Conservation (phyloP, 768 basidiomycete genomes). For the Boletus subcaerulescens region DNA sequence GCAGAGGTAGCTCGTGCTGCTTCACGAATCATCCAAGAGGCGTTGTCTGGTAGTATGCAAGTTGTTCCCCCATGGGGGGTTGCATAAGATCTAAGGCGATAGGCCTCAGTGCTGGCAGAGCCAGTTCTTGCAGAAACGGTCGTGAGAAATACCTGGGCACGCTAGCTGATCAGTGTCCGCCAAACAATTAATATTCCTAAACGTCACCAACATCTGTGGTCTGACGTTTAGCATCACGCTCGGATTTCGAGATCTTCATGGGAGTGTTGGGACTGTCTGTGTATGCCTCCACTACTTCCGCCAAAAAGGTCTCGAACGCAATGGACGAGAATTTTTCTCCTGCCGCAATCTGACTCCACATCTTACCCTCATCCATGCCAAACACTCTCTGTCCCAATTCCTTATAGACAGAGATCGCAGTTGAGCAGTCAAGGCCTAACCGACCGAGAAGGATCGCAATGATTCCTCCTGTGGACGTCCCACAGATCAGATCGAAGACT, state of each 20-base stretch:
- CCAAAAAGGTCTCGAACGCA: background rate
- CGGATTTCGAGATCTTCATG: background rate
- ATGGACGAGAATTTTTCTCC: background rate
- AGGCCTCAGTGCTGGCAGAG: background rate
- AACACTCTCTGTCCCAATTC: background rate
- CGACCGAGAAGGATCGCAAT: background rate
- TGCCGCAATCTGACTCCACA: background rate
- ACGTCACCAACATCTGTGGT: background rate
- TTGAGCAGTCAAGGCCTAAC: background rate
- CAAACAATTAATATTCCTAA: too few species aligned
- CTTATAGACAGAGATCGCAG: background rate
- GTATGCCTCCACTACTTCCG: background rate
- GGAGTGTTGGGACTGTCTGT: background rate
- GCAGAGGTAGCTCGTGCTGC: background rate
- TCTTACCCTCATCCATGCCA: background rate
- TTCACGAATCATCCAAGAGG: background rate
- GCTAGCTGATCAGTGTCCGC: background rate
- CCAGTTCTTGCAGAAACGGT: background rate
- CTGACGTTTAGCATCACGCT: background rate
- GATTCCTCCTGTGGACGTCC: background rate
- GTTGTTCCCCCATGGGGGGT: background rate
- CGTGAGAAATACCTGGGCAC: background rate
- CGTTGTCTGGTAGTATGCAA: background rate
- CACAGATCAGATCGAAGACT: too few species aligned
- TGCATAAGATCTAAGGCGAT: background rate